Percentiles rank a stretch among this genome's conserved stretches.
Evolutionary conservation across 257 asterid species (phyloP).

Genomic region (Primulina huaijiensis): DNA sequence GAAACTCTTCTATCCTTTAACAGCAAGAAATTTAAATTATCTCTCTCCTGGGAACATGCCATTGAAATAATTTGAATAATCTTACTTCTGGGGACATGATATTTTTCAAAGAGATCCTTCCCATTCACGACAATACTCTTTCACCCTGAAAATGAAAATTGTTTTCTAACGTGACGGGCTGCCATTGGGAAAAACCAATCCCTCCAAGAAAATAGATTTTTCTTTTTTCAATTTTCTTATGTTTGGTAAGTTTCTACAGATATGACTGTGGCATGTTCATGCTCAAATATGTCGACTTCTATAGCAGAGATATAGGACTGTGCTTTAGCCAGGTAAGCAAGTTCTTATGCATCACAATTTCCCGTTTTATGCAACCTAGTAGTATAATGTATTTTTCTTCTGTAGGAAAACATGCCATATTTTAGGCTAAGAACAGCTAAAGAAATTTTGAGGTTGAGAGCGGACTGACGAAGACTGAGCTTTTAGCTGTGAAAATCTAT

Average conservation of each 20-base stretch:
- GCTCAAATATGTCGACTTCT: constrained; percentile 70
- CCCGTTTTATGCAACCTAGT: neutral
- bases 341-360: neutral
- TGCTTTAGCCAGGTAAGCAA: constrained; percentile 56
- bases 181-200: neutral
- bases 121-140: neutral
- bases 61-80: neutral
- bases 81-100: neutral
- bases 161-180: neutral
- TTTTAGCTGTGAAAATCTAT: neutral
- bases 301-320: constrained; percentile 58
- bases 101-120: too few relatives aligned
- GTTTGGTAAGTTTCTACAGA: constrained; percentile 34
- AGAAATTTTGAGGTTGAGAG: constrained; percentile 61
- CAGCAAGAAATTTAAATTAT: neutral
- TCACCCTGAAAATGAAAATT: neutral
- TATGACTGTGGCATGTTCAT: constrained; percentile 79
- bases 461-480: constrained; percentile 36
- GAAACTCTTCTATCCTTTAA: neutral
- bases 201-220: neutral
- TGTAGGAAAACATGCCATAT: constrained; percentile 61
- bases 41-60: constrained; percentile 1
- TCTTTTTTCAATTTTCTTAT: constrained; percentile 1
- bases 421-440: constrained; percentile 58
- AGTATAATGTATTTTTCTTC: neutral